A percentile compares a stretch with the other conserved stretches of the same genome.
phyloP scores from a whole-genome alignment of 208 protist genomes.

The Leishmania amazonensis region DNA sequence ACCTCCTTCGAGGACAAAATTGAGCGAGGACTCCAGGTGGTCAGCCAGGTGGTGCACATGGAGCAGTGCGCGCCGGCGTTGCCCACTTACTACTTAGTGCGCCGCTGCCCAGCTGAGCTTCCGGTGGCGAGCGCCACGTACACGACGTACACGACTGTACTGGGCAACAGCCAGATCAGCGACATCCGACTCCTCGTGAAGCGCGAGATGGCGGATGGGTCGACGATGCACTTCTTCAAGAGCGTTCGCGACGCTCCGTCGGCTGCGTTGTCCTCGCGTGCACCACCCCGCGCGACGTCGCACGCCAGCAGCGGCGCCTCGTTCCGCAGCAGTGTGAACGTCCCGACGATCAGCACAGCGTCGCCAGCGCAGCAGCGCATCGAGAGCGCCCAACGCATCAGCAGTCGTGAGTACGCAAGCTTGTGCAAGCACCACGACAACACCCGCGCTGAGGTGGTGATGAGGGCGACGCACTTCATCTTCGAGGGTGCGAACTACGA shows the following conservation, averaged over 20 bases:
- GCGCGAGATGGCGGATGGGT: constrained; percentile 56
- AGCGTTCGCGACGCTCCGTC: constrained; percentile 35
- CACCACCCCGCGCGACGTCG: constrained; percentile 9
- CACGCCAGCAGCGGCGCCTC: constrained; percentile 16
- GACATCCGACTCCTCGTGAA: constrained; percentile 63
- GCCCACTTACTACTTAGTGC: constrained; percentile 50
- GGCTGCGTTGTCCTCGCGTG: background rate
- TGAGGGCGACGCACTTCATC: constrained; percentile 62
- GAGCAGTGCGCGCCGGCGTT: constrained; percentile 26
- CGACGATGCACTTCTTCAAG: constrained; percentile 71
- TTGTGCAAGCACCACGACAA: constrained; percentile 62
- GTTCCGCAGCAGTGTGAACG: constrained; percentile 12
- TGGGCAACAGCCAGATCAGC: constrained; percentile 58
- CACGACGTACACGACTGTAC: constrained; percentile 49
- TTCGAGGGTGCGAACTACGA: constrained; percentile 63
- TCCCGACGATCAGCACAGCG: background rate
- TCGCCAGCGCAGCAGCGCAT: constrained; percentile 37
- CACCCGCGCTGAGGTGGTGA: constrained; percentile 47
- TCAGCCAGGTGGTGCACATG: constrained; percentile 51
- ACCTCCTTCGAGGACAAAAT: constrained; percentile 81
- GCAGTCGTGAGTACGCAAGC: constrained; percentile 72
- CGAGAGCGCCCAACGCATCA: constrained; percentile 65
- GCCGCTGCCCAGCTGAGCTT: constrained; percentile 35
- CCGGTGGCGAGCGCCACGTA: constrained; percentile 46
- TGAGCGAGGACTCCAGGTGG: constrained; percentile 66